Evolutionary conservation across 202 grass and related monocot species (phyloP), one percentile per base, ranked within the genome.

Genomic region (Panicum hallii): DNA sequence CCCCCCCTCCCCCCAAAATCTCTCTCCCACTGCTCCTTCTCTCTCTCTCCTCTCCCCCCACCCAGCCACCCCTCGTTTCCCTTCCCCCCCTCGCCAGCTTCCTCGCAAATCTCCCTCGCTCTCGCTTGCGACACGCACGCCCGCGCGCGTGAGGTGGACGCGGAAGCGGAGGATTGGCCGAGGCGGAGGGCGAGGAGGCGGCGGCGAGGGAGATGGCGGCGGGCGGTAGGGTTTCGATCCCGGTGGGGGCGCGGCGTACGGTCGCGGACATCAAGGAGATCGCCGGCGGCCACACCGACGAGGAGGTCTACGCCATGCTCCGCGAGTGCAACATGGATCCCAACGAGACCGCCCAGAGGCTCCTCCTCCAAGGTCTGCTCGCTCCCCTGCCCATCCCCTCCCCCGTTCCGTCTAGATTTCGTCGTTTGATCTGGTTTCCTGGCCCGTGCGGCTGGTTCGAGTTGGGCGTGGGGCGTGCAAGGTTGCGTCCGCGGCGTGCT

Each of bases 251-350:
- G 69, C 84, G 89, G 69, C 89, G 81, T 48, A 98, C 86, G 64
- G 89, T 98, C 74, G 83, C 90, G 50, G 93, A 95, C 85, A 93
- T 98, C 74, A 93, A 90, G 88, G 93, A 95, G 93, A 95, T 95
- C 88, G 89, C 93, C 26, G 91, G 87, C 5, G 86, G 88, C 54
- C 95, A 98, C 81, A 90, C 73, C 74, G 95, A 98, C 58, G 93
- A 98, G 71, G 96, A 98, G 79, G 87, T 98, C 79, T 98, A 98
- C 66, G 96, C 89, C 82, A 90, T 91, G 89, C 91, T 95, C 78
- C 87, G 89, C 63, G 96, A 98, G 79, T 98, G 96, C 89, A 73
- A 80, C 77, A 98, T 93, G 95, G 95, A 98, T 92, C 93, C 95
- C 58, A 95, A 98, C 89, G 93, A 98, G 86, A 92, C 96, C 64